Base-by-base conservation (phyloP, 257 asterid genomes). In the Scutellaria baicalensis region DNA sequence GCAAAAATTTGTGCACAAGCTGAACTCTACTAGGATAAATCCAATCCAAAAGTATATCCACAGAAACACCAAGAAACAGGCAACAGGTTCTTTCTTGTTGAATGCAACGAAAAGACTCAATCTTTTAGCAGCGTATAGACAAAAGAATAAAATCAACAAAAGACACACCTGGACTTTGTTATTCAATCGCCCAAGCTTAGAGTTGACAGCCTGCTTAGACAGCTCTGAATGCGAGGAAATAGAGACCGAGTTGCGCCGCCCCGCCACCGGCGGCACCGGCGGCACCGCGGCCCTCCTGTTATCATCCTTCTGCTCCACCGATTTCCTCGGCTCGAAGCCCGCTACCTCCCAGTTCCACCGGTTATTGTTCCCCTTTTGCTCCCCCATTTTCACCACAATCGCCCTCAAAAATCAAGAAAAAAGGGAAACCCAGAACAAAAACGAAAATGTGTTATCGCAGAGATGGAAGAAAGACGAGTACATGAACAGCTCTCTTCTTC, bases 301-400 rank as follows among this genome's bases (percentile, higher is more conserved):
- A 68, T 84, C 87, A 48, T 86, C 96, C 56, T 71, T 80, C 81
- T 72, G 85, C 72, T 83, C 87, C 73, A 77, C 68, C 81, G 92
- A 69, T 79, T 83, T 88, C 73, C 89, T 82, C 16, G 90, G 96
- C 79, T 91, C 93, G 79, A 94, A 94, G 20, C 99, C 99, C 8
- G 96, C 72, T 33, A 91, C 96, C 67, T 94, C 99, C 99, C 99
- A 94, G 86, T 82, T 94, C 99, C 99, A 94, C 58, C 97, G 84
- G 74, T 79, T 88, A 56, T 83, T 80, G 73, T 81, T 85, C 72
- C 91, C 84, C 73, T 77, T 85, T 83, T 76, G 85, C 79, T 87
- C 94, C 83, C 87, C 82, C 96, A 89, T 88, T 82, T 43, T 69
- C 70, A 45, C 6, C 65, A 23, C 54, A 21, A 66, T 74, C 51